Evolutionary conservation across 164 flowering plant species (phyloP).

Genomic region (Echeveria elegans): DNA sequence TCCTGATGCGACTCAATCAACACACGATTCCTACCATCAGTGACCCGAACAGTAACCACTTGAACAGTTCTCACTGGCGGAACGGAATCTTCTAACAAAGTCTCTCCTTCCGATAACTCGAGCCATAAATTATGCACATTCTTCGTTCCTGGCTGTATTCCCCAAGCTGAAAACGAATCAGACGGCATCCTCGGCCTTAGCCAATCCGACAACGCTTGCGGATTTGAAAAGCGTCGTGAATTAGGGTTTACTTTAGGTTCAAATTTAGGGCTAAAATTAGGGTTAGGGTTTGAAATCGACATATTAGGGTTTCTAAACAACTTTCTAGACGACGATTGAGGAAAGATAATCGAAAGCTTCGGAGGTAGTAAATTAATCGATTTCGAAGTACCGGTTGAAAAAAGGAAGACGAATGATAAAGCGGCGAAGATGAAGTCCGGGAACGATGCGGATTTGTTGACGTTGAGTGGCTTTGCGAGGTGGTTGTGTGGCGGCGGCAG

Average conservation of each 20-base stretch:
- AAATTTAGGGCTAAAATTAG: neutral
- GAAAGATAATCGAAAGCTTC: constrained; percentile 16
- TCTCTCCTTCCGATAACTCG: constrained; percentile 79
- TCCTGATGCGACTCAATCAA: constrained; percentile 76
- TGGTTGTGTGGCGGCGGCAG: constrained; percentile 9
- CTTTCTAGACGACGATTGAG: constrained; percentile 26
- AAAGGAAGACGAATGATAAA: constrained; percentile 33
- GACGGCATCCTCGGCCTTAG: constrained; percentile 62
- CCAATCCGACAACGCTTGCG: constrained; percentile 82
- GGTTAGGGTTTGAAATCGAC: constrained; percentile 16
- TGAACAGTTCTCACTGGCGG: constrained; percentile 75
- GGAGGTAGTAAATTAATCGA: constrained; percentile 10
- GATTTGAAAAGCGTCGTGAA: constrained; percentile 35
- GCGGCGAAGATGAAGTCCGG: constrained; percentile 51
- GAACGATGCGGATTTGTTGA: constrained; percentile 16
- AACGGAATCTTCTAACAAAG: constrained; percentile 44
- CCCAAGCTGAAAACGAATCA: constrained; percentile 75
- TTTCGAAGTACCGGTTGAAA: constrained; percentile 16
- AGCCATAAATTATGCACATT: constrained; percentile 92
- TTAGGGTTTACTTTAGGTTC: neutral
- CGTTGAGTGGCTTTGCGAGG: constrained; percentile 6
- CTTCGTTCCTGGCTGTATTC: constrained; percentile 81
- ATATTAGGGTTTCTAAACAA: constrained; percentile 23
- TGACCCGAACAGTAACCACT: constrained; percentile 51
- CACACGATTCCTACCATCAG: constrained; percentile 17